Conservation (phyloP, 2,329 filamentous ascomycete genomes). For the Samsoniella hepiali region DNA sequence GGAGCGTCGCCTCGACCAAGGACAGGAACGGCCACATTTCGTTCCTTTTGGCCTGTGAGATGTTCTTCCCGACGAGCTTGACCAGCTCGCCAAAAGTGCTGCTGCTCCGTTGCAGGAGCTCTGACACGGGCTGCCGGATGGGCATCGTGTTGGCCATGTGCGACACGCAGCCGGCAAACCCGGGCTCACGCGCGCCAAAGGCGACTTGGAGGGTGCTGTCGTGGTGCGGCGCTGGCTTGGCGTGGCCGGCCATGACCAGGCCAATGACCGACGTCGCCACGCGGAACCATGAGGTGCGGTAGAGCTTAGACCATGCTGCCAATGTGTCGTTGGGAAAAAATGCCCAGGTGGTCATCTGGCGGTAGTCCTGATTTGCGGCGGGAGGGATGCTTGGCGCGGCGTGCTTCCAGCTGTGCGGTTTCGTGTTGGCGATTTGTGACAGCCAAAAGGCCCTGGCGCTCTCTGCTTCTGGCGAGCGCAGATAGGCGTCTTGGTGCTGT, state of each 20-base stretch:
- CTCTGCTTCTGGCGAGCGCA: not conserved
- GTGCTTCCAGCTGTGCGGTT: constrained; percentile 4
- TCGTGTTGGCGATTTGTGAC: not conserved
- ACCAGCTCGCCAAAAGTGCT: not conserved
- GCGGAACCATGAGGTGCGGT: constrained; percentile 11
- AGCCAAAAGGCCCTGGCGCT: not conserved
- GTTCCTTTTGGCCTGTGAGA: constrained; percentile 5
- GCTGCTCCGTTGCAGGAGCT: not conserved
- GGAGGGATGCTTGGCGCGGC: not conserved
- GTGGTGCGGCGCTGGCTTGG: not conserved
- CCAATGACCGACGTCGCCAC: not conserved
- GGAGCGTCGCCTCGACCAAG: not conserved
- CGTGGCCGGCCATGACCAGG: constrained; percentile 1
- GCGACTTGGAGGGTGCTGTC: not conserved
- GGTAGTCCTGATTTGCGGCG: not conserved
- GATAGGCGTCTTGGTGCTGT: constrained; percentile 2
- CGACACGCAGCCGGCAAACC: constrained; percentile 3
- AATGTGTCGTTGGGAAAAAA: constrained; percentile 1
- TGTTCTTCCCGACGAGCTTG: not conserved
- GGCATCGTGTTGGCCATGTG: constrained; percentile 13
- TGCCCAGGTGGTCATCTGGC: constrained; percentile 2
- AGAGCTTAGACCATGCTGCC: not conserved
- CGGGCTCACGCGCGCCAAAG: not conserved
- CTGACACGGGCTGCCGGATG: not conserved
- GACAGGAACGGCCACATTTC: constrained; percentile 4